Conservation (phyloP, 192 early-diverging fungal species). For the Mortierella claussenii region DNA sequence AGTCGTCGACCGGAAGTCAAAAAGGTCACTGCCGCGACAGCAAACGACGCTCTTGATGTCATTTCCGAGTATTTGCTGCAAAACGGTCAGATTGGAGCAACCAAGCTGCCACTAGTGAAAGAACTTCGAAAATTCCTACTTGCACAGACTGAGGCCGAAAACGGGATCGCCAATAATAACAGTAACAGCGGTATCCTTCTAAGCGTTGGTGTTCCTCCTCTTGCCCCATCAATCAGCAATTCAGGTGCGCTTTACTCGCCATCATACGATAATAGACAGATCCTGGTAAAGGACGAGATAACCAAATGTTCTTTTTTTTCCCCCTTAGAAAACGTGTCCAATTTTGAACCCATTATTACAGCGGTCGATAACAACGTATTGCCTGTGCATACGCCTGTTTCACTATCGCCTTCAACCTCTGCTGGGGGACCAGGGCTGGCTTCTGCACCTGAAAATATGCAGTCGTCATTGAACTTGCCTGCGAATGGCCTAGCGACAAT, state of each 20-base stretch:
- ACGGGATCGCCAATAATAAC: slow-evolving; percentile 14
- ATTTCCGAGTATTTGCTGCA: slow-evolving; percentile 51
- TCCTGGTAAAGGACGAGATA: neutral
- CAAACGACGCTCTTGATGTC: slow-evolving; percentile 46
- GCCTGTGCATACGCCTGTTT: neutral
- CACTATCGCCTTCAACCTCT: neutral
- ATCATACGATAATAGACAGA: no score
- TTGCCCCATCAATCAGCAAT: neutral
- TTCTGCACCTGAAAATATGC: neutral
- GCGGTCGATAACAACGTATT: neutral
- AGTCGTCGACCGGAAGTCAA: slow-evolving; percentile 41
- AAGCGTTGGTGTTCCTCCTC: slow-evolving; percentile 8
- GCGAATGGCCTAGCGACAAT: slow-evolving; percentile 15
- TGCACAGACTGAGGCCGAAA: slow-evolving; percentile 36
- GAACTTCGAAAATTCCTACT: slow-evolving; percentile 46
- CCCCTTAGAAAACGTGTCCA: slow-evolving; percentile 6
- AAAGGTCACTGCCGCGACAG: slow-evolving; percentile 30
- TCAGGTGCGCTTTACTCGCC: slow-evolving; percentile 14
- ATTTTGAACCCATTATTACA: slow-evolving; percentile 21
- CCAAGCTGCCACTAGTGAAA: slow-evolving; percentile 45
- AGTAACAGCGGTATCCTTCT: no score
- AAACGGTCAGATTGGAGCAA: slow-evolving; percentile 47
- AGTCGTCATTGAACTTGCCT: slow-evolving; percentile 21
- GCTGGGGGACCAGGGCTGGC: slow-evolving; percentile 10
- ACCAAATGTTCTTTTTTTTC: neutral